Conservation (phyloP, 108 stramenopile species). For the Nitzschia palea region DNA sequence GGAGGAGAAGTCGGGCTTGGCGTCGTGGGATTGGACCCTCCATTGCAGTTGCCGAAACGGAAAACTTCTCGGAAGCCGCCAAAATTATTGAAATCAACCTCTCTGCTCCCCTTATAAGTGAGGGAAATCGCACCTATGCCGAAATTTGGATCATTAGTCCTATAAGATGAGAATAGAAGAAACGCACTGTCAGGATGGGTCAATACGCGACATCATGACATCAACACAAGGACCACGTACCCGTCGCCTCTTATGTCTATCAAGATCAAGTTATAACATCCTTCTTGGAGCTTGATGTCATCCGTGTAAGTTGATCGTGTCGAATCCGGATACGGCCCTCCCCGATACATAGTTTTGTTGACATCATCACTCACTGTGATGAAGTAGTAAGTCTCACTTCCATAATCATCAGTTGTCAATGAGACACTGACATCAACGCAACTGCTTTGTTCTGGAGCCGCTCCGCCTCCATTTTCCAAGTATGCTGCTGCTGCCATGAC, state of each 20-base stretch:
- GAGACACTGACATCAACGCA: not conserved
- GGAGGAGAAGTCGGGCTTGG: not conserved
- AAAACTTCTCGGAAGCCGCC: not conserved
- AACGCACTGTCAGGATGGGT: not conserved
- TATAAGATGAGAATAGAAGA: not conserved
- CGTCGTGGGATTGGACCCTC: not conserved
- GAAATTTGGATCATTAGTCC: not conserved
- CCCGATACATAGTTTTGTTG: not conserved
- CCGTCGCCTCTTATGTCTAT: conserved; percentile 7
- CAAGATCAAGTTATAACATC: not conserved
- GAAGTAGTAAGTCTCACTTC: not conserved
- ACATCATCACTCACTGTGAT: not conserved
- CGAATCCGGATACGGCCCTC: conserved; percentile 2
- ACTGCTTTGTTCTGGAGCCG: not conserved
- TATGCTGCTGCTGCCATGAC: conserved; percentile 3
- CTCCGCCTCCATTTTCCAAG: not conserved
- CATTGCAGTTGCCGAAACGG: conserved; percentile 15
- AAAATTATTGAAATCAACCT: not conserved
- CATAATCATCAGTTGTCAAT: conserved; percentile 10
- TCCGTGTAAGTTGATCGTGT: not conserved
- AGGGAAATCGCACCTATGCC: not conserved
- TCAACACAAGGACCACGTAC: no score
- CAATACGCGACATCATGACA: no score
- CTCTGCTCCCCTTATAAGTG: not conserved
- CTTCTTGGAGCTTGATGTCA: conserved; percentile 3